Evolutionary conservation across 257 asterid species (phyloP), one percentile per base, ranked within the genome.

Genomic region (Agastache rugosa): DNA sequence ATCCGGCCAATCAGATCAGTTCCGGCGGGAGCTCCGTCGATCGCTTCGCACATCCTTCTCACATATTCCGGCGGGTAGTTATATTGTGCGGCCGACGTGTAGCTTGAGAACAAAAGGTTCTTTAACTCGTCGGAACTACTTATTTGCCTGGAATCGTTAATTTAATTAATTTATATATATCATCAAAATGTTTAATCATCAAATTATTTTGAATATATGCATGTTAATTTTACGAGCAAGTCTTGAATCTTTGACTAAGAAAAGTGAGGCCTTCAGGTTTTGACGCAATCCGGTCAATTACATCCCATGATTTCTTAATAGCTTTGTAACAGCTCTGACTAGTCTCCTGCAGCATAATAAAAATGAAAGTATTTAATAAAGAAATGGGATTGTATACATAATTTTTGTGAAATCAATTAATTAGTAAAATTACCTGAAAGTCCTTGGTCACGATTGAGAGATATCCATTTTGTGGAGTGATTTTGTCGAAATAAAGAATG

Each of bases 381-480:
- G 2, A 51, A 17, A 11, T 51, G 12, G 11, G 63, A 41, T 37
- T 9, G 42, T 37, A 9, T 0, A 41, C 1, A 39, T 11, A 15
- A 6, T 15, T 6, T 0, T 2, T n/a, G 16, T 60, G 5, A 31
- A 61, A 63, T 9, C 9, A 37, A 37, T 9, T 17, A 37, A 37
- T 37, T 35, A 2, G 5, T 23, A 5, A 3, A 25, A 15, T 2
- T 84, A 91, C 97, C 84, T 83, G 76, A 31, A 84, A 91, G 72
- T 88, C 96, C 17, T 87, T 67, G 1, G 93, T 73, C 4, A 85
- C 95, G n/a, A 78, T 37, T 0, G 83, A 66, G 74, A 75, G 78
- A 63, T 85, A 91, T 61, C 93, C 93, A 71, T 82, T 67, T 72
- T 83, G 87, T 20, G 96, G 96, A 53, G 87, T 83, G 44, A 89